Evolutionary conservation across 2,329 filamentous ascomycete species (phyloP).

Genomic region (Colletotrichum orbiculare): DNA sequence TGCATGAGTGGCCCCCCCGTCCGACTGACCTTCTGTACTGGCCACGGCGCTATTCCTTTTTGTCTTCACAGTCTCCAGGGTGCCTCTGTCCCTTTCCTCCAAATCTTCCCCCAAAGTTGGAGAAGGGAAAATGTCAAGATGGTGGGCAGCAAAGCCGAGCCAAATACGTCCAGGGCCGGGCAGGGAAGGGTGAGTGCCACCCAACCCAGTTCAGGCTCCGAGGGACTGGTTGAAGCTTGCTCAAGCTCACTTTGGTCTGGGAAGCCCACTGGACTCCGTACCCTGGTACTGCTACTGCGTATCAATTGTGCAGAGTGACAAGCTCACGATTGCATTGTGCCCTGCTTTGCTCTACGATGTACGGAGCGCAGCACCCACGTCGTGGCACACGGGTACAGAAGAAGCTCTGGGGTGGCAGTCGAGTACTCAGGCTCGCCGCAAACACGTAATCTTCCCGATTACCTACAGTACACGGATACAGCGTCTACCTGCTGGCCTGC

Average conservation of each 20-base stretch:
- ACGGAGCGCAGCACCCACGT: too few species aligned
- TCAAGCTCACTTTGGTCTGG: neutral
- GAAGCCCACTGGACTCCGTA: slow-evolving; percentile 22
- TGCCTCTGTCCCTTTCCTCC: neutral
- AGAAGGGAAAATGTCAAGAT: slow-evolving; percentile 19
- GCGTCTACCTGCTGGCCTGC: too few species aligned
- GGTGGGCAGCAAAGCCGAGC: slow-evolving; percentile 21
- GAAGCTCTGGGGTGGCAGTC: neutral
- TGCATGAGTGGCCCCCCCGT: slow-evolving; percentile 24
- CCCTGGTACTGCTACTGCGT: slow-evolving; percentile 20
- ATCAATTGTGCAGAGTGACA: neutral
- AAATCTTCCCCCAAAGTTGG: slow-evolving; percentile 5
- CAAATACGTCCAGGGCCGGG: slow-evolving; percentile 20
- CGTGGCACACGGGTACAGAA: too few species aligned
- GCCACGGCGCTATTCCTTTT: slow-evolving; percentile 27
- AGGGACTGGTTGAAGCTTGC: slow-evolving; percentile 32
- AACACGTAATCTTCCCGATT: too few species aligned
- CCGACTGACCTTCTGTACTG: slow-evolving; percentile 1
- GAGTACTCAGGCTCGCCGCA: too few species aligned
- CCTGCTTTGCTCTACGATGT: too few species aligned
- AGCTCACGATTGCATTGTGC: too few species aligned
- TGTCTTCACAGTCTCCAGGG: slow-evolving; percentile 24
- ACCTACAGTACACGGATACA: too few species aligned
- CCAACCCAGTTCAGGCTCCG: slow-evolving; percentile 30
- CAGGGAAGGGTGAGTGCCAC: slow-evolving; percentile 32